Conservation (phyloP, 169 alveolate species). For the Plasmodium falciparum region DNA sequence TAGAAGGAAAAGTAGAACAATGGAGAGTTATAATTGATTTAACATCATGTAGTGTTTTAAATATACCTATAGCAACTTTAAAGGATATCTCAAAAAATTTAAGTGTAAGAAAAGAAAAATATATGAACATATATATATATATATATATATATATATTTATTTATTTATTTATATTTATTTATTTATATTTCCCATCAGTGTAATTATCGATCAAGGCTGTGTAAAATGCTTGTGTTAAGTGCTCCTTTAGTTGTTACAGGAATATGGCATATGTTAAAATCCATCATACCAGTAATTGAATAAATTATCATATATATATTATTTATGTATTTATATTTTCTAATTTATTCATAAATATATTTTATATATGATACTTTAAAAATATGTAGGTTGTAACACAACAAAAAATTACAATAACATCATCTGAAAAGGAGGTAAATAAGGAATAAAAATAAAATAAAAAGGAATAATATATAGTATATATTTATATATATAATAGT, state of each 20-base stretch:
- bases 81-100: conserved; percentile 82
- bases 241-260: conserved; percentile 63
- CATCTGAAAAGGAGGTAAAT: conserved; percentile 33
- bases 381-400: conserved; percentile 35
- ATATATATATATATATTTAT: background rate
- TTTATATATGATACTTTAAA: background rate
- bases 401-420: conserved; percentile 51
- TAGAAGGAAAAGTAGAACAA: conserved; percentile 85
- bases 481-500: no score
- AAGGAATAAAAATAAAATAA: background rate
- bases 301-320: background rate
- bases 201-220: conserved; percentile 48
- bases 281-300: conserved; percentile 44
- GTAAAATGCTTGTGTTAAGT: conserved; percentile 48
- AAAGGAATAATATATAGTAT: background rate
- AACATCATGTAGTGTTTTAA: conserved; percentile 80
- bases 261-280: conserved; percentile 64
- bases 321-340: background rate
- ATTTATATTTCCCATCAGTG: conserved; percentile 16
- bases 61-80: conserved; percentile 78
- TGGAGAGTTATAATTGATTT: conserved; percentile 85
- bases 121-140: background rate
- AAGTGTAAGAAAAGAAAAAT: conserved; percentile 59
- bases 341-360: background rate
- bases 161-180: no score